These are phyloP conservation scores for Cladobotryum mycophilum DNA, from an alignment of 2,329 filamentous ascomycete species.

Conservation along the genomic window DNA sequence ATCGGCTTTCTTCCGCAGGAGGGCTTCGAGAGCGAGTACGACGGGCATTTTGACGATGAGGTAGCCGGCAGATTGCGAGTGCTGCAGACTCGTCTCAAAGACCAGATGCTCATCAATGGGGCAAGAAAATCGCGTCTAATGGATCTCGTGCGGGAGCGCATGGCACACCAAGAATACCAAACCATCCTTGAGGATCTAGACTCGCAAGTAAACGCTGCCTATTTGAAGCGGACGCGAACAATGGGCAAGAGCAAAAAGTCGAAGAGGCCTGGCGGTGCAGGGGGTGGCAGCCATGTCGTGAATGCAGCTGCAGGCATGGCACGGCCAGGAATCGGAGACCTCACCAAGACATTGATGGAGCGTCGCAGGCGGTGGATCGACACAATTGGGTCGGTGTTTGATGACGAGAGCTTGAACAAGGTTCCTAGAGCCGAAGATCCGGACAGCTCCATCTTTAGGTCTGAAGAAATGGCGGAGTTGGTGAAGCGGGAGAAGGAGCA, in stretches of 20 bases:
- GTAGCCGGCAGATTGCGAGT: conserved; percentile 83
- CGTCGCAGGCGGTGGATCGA: conserved; percentile 82
- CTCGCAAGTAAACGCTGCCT: conserved; percentile 87
- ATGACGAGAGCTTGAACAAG: conserved; percentile 67
- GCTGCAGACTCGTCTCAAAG: conserved; percentile 74
- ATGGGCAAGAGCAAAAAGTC: conserved; percentile 93
- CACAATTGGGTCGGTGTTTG: conserved; percentile 84
- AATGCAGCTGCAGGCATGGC: conserved; percentile 57
- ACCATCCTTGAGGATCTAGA: conserved; percentile 97
- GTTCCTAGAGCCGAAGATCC: conserved; percentile 64
- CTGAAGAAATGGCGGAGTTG: conserved; percentile 63
- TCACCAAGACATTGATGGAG: conserved; percentile 89
- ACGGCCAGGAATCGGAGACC: conserved; percentile 79
- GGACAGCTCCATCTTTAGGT: conserved; percentile 65
- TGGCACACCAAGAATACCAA: conserved; percentile 94
- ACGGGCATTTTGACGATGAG: conserved; percentile 88
- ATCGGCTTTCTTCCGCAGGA: conserved; percentile 78
- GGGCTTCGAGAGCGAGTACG: conserved; percentile 64
- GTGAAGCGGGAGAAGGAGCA: conserved; percentile 71
- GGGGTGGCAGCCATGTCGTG: conserved; percentile 60
- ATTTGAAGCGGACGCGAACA: conserved; percentile 89
- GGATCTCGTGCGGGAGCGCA: conserved; percentile 82
- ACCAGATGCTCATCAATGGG: conserved; percentile 81
- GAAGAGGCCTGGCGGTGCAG: conserved; percentile 69
- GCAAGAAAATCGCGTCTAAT: conserved; percentile 81